Base-by-base conservation (phyloP, 192 early-diverging fungal species). In the Anaeromyces robustus region DNA sequence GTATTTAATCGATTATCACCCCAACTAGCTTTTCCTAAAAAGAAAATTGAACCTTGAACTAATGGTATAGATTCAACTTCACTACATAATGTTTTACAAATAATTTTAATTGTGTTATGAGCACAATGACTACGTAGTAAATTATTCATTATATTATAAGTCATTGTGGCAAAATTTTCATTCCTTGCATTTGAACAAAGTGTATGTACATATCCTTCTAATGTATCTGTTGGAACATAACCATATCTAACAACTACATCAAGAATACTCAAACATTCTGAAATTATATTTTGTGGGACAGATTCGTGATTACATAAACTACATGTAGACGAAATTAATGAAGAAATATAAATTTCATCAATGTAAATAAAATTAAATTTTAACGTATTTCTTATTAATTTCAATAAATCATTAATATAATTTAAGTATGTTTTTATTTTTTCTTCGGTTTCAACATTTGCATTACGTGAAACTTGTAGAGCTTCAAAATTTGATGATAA, bases 111-210 rank as follows among this genome's bases (percentile, higher is more conserved):
- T 4, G 89, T 84, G 30, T 84, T 88, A n/a, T 89, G 88, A 0
- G 89, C 90, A 78, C 88, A 89, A 59, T 92, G 92, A 31, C 89
- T 91, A 77, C 85, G 86, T 79, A 93, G 83, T 34, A 93, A 81
- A 82, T 92, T 92, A 29, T 85, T 83, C 81, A 92, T 89, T 77
- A 92, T 90, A 68, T 68, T 68, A n/a, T 68, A 68, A 0, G 52
- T 68, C 0, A 26, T 68, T 9, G 52, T 11, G 1, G 52, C 52
- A 68, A 68, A 68, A n/a, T 68, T 68, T n/a, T 68, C 52, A 68
- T 68, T 68, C n/a, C 52, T 68, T 11, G 52, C 52, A n/a, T 68
- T 22, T n/a, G 26, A 68, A n/a, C 52, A 68, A n/a, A 68, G 52
- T 9, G 52, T 68, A 68, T 68, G 52, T 26, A 68, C 52, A n/a